Percentiles rank a stretch among this genome's conserved stretches.
These are phyloP conservation scores for Sugiyamaella valdiviana DNA, from an alignment of 805 yeast genomes.

Conservation along the genomic window DNA sequence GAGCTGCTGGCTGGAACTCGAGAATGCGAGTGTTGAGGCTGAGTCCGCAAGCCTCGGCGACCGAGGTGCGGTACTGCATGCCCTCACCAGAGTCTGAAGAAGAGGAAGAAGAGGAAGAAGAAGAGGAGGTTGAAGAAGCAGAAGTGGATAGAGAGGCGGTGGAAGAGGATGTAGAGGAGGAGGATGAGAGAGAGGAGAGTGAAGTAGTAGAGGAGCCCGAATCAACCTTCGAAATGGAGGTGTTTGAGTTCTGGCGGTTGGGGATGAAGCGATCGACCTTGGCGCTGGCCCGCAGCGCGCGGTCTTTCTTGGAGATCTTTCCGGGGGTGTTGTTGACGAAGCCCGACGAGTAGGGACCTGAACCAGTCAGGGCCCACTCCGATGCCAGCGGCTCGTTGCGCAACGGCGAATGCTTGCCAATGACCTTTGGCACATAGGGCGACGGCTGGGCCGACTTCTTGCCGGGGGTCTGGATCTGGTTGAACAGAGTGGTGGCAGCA, in stretches of 20 bases:
- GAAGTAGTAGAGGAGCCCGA: constrained; percentile 38
- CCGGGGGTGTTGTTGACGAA: constrained; percentile 24
- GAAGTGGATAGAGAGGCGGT: constrained; percentile 28
- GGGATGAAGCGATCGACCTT: constrained; percentile 55
- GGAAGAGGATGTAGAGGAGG: constrained; percentile 39
- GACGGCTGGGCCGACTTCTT: constrained; percentile 8
- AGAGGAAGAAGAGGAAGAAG: constrained; percentile 39
- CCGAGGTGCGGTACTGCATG: constrained; percentile 57
- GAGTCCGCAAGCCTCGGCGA: constrained; percentile 92
- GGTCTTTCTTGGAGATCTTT: constrained; percentile 20
- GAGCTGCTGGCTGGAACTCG: constrained; percentile 83
- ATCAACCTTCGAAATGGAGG: constrained; percentile 41
- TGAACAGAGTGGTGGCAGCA: not conserved
- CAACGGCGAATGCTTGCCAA: constrained; percentile 32
- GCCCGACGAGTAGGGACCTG: constrained; percentile 29
- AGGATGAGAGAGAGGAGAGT: constrained; percentile 36
- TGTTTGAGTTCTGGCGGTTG: constrained; percentile 43
- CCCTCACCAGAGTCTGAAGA: constrained; percentile 18
- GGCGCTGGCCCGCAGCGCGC: constrained; percentile 19
- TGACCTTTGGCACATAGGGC: constrained; percentile 12
- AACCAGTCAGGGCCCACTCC: constrained; percentile 34
- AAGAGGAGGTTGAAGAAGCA: constrained; percentile 39
- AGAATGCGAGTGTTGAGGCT: constrained; percentile 75
- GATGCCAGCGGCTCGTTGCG: constrained; percentile 40
- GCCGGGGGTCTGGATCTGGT: constrained; percentile 12